Evolutionary conservation across 352 stramenopile genomes (phyloP).

Genomic region (Phytophthora ohioensis): DNA sequence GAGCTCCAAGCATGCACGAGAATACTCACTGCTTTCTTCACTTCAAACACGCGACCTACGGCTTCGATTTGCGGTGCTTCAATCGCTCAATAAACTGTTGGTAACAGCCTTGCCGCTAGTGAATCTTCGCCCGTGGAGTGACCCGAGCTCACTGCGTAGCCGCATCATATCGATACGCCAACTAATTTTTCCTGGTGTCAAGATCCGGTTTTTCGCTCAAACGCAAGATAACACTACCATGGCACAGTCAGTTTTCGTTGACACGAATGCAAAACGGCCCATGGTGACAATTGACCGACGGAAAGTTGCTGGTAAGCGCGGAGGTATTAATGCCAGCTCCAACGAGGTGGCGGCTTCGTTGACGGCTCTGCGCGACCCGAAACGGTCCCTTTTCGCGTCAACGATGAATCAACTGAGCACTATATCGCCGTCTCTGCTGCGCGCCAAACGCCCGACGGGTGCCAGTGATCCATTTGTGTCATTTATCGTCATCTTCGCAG

Average conservation of each 20-base stretch:
- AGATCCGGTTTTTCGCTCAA: slow-evolving; percentile 77
- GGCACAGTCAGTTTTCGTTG: slow-evolving; percentile 52
- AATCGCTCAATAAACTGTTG: slow-evolving; percentile 68
- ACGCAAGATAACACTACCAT: slow-evolving; percentile 77
- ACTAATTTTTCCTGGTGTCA: slow-evolving; percentile 77
- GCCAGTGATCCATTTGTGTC: slow-evolving; percentile 84
- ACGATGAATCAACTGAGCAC: slow-evolving; percentile 64
- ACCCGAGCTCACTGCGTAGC: slow-evolving; percentile 57
- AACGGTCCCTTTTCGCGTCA: slow-evolving; percentile 74
- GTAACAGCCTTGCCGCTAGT: slow-evolving; percentile 67
- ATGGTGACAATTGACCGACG: slow-evolving; percentile 77
- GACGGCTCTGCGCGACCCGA: slow-evolving; percentile 50
- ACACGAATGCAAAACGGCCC: slow-evolving; percentile 61
- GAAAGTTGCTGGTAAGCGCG: slow-evolving; percentile 53
- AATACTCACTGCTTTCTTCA: slow-evolving; percentile 47
- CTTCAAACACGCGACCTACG: slow-evolving; percentile 70
- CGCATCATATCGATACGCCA: slow-evolving; percentile 68
- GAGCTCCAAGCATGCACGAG: slow-evolving; percentile 31
- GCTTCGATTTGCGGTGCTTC: slow-evolving; percentile 64
- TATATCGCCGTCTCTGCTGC: slow-evolving; percentile 58
- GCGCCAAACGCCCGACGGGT: slow-evolving; percentile 75
- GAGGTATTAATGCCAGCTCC: slow-evolving; percentile 7
- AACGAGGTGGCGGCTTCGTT: slow-evolving; percentile 20
- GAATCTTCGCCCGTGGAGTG: slow-evolving; percentile 62
- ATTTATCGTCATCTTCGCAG: slow-evolving; percentile 81